These are phyloP conservation scores for Zalaria sp. DNA, from an alignment of 2,329 filamentous ascomycete genomes.

Conservation along the genomic window DNA sequence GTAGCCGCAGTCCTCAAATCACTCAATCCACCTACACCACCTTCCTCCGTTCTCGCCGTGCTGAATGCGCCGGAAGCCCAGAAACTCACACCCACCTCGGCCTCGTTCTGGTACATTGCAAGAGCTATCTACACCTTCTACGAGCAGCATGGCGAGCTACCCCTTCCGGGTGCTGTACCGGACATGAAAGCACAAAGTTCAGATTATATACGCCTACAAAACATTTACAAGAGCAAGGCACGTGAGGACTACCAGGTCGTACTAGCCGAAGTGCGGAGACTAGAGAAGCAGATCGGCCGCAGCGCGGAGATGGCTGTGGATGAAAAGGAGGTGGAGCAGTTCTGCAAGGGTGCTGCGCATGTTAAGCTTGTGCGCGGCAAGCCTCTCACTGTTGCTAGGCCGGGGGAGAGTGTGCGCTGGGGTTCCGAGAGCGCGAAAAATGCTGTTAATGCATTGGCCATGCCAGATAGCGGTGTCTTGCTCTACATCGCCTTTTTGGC, in stretches of 20 bases:
- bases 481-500: slow-evolving; percentile 38
- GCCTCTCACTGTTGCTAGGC: slow-evolving; percentile 33
- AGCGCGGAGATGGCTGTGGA: slow-evolving; percentile 34
- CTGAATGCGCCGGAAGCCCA: slow-evolving; percentile 55
- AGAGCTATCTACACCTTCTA: slow-evolving; percentile 68
- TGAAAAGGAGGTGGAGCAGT: slow-evolving; percentile 66
- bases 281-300: slow-evolving; percentile 36
- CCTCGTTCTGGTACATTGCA: slow-evolving; percentile 82
- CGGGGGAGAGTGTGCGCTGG: slow-evolving; percentile 28
- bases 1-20: slow-evolving; percentile 76
- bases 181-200: slow-evolving; percentile 95
- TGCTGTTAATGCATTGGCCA: slow-evolving; percentile 17
- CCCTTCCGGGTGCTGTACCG: slow-evolving; percentile 73
- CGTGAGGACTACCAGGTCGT: slow-evolving; percentile 66
- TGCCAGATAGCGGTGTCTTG: slow-evolving; percentile 26
- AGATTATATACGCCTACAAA: slow-evolving; percentile 82
- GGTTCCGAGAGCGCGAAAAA: slow-evolving; percentile 36
- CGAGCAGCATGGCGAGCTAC: slow-evolving; percentile 55
- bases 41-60: slow-evolving; percentile 58
- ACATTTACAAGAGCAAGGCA: slow-evolving; percentile 83
- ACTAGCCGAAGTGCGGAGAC: slow-evolving; percentile 44
- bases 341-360: slow-evolving; percentile 91
- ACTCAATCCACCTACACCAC: slow-evolving; percentile 54
- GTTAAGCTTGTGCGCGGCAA: slow-evolving; percentile 70
- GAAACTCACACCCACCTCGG: slow-evolving; percentile 30